Evolutionary conservation across 1,284 basidiomycete species (phyloP).

Genomic region (Melampsora larici-populina): DNA sequence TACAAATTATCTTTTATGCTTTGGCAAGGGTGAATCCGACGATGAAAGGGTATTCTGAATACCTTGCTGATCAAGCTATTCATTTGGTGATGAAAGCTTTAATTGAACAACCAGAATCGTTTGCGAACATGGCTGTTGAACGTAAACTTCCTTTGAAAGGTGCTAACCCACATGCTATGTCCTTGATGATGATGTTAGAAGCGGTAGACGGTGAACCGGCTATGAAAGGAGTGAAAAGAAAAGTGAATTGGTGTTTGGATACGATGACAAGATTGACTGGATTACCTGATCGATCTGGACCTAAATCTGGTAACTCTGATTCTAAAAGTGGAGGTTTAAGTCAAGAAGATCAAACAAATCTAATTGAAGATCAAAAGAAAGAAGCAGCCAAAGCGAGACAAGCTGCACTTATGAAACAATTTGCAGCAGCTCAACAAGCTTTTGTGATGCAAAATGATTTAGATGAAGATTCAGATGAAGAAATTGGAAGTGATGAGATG

Average conservation of each 20-base stretch:
- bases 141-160: conserved; percentile 50
- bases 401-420: conserved; percentile 84
- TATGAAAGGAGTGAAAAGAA: conserved; percentile 63
- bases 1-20: conserved; percentile 73
- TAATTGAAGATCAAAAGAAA: conserved; percentile 68
- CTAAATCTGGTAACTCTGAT: conserved; percentile 51
- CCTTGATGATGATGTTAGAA: conserved; percentile 30
- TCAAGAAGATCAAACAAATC: conserved; percentile 51
- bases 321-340: conserved; percentile 48
- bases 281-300: conserved; percentile 55
- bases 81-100: conserved; percentile 80
- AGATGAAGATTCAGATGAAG: conserved; percentile 48
- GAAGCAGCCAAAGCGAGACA: conserved; percentile 77
- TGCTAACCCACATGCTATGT: conserved; percentile 37
- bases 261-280: conserved; percentile 62
- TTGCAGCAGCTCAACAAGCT: conserved; percentile 82
- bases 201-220: conserved; percentile 42
- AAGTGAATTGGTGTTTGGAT: conserved; percentile 71
- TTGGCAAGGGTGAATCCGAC: conserved; percentile 56
- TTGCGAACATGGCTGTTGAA: conserved; percentile 62
- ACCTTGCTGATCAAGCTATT: conserved; percentile 80
- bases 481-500: conserved; percentile 48
- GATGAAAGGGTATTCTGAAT: conserved; percentile 62
- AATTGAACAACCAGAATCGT: conserved; percentile 65
- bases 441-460: conserved; percentile 57